These are phyloP conservation scores for Exophiala alcalophila DNA, from an alignment of 2,329 filamentous ascomycete species.

Conservation along the genomic window DNA sequence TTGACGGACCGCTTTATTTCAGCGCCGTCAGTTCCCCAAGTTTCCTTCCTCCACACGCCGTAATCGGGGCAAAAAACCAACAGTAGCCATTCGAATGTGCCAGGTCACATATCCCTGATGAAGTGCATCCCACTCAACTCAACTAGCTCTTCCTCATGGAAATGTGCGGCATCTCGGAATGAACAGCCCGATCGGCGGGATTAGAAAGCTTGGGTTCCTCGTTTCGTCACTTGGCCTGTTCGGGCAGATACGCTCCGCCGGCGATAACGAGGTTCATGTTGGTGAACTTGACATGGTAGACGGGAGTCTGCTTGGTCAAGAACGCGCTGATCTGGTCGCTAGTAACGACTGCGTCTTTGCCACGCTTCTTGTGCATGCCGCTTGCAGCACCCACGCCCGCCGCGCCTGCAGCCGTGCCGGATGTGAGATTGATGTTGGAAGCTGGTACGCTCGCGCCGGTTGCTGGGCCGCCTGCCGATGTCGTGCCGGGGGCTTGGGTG, in stretches of 20 bases:
- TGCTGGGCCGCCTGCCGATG: constrained; percentile 1
- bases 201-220: too few relatives aligned
- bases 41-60: too few relatives aligned
- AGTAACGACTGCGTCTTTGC: constrained; percentile 84
- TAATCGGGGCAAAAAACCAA: too few relatives aligned
- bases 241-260: constrained; percentile 66
- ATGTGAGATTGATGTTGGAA: constrained; percentile 13
- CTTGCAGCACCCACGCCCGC: constrained; percentile 42
- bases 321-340: constrained; percentile 94
- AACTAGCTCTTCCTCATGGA: too few relatives aligned
- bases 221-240: constrained; percentile 27
- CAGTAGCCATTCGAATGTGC: too few relatives aligned
- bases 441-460: constrained; percentile 5
- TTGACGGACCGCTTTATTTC: too few relatives aligned
- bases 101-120: too few relatives aligned
- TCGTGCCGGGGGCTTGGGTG: not conserved
- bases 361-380: constrained; percentile 60
- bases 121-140: too few relatives aligned
- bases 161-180: too few relatives aligned
- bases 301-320: constrained; percentile 91
- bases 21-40: too few relatives aligned
- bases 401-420: constrained; percentile 24
- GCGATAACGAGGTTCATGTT: constrained; percentile 92
- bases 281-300: constrained; percentile 90
- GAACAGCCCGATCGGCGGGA: too few relatives aligned